These are phyloP conservation scores for Pseudozyma sp. DNA, from an alignment of 1,284 basidiomycete genomes.

Conservation along the genomic window DNA sequence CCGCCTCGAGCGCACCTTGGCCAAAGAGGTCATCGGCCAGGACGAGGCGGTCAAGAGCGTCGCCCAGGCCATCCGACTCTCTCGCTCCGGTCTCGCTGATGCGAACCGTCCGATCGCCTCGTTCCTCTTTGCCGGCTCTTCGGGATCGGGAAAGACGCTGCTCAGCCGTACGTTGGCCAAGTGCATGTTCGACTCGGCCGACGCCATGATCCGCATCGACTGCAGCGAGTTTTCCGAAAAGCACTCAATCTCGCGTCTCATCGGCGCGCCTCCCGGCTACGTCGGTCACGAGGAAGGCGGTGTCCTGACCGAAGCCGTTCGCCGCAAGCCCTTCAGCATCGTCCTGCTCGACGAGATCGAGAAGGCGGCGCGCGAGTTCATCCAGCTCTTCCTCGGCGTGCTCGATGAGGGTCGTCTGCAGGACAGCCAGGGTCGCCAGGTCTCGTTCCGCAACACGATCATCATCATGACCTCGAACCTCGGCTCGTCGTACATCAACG, in stretches of 20 bases:
- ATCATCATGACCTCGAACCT: constrained; percentile 73
- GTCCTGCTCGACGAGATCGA: constrained; percentile 69
- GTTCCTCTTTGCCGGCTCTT: constrained; percentile 72
- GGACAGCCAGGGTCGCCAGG: constrained; percentile 65
- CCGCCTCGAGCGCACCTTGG: constrained; percentile 60
- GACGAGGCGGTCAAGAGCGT: constrained; percentile 74
- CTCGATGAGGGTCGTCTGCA: constrained; percentile 90
- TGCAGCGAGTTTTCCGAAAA: constrained; percentile 72
- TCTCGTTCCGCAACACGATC: constrained; percentile 68
- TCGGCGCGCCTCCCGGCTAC: constrained; percentile 76
- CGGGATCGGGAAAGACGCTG: constrained; percentile 74
- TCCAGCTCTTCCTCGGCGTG: constrained; percentile 87
- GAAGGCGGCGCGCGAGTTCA: constrained; percentile 90
- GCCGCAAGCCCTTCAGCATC: constrained; percentile 67
- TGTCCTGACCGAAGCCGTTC: constrained; percentile 71
- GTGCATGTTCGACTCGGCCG: constrained; percentile 72
- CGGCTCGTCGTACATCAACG: constrained; percentile 73
- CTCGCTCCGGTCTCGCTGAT: constrained; percentile 73
- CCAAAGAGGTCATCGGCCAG: constrained; percentile 72
- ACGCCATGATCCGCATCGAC: constrained; percentile 74
- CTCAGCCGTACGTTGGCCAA: constrained; percentile 70
- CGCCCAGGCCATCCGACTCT: constrained; percentile 74
- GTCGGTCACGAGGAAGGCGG: constrained; percentile 91
- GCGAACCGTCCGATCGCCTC: constrained; percentile 72
- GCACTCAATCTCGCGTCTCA: constrained; percentile 73